These are phyloP conservation scores for Penicillium diatomitis DNA, from an alignment of 495 filamentous ascomycete species.

Conservation along the genomic window DNA sequence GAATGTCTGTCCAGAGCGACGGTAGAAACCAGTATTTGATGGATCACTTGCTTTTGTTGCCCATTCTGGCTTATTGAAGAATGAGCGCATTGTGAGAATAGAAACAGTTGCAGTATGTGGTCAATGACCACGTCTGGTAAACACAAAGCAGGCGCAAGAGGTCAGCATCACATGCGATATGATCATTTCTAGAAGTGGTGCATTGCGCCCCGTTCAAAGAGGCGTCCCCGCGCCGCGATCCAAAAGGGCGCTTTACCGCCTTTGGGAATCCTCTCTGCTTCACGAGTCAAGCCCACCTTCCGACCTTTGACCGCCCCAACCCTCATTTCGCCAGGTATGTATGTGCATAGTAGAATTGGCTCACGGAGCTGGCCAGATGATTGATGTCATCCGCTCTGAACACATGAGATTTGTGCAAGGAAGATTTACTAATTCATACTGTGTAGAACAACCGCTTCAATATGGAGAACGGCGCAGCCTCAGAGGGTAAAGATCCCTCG, in stretches of 20 bases:
- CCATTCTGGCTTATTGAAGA: constrained; percentile 62
- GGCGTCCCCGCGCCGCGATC: no score
- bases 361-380: no score
- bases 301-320: neutral
- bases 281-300: neutral
- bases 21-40: constrained; percentile 53
- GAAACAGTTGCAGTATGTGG: no score
- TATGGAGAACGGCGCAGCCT: constrained; percentile 67
- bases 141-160: no score
- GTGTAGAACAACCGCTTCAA: neutral
- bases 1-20: constrained; percentile 55
- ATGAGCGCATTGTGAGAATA: constrained; percentile 39
- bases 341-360: no score
- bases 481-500: constrained; percentile 78
- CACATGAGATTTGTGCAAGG: no score
- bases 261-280: constrained; percentile 1
- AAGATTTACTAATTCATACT: neutral
- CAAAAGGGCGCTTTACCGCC: constrained; percentile 1
- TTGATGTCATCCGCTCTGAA: no score
- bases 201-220: no score
- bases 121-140: no score
- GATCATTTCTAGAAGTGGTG: no score
- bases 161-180: no score
- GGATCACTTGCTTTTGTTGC: constrained; percentile 31
- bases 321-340: constrained; percentile 1